These are phyloP conservation scores for Lachnellula occidentalis DNA, from an alignment of 2,329 filamentous ascomycete species.

Conservation along the genomic window DNA sequence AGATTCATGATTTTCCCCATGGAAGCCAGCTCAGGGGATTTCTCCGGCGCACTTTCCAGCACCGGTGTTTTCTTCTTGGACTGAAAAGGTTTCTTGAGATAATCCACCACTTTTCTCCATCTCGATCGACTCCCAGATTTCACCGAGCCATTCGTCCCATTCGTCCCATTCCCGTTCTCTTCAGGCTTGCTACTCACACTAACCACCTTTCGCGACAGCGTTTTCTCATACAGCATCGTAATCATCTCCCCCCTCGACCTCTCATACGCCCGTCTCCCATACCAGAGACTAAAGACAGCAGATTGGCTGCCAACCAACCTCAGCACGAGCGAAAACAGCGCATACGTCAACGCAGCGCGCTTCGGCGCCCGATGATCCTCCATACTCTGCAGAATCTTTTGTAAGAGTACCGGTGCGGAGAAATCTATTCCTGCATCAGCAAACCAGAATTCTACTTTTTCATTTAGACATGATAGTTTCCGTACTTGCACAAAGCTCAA, in stretches of 20 bases:
- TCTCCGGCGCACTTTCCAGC: conserved; percentile 23
- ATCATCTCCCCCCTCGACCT: conserved; percentile 79
- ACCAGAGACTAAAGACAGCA: conserved; percentile 70
- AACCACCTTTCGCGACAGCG: conserved; percentile 29
- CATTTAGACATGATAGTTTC: not conserved
- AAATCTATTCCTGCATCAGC: conserved; percentile 39
- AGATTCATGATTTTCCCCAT: conserved; percentile 90
- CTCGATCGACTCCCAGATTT: conserved; percentile 7
- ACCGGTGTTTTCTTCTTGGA: conserved; percentile 12
- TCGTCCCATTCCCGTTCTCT: conserved; percentile 8
- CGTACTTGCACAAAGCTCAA: conserved; percentile 54
- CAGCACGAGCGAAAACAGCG: conserved; percentile 53
- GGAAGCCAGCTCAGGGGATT: conserved; percentile 57
- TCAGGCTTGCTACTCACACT: conserved; percentile 25
- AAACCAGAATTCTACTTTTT: not conserved
- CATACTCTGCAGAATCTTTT: conserved; percentile 65
- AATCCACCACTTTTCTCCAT: conserved; percentile 12
- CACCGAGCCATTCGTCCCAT: conserved; percentile 5
- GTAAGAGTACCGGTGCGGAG: conserved; percentile 63
- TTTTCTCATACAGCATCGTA: conserved; percentile 76
- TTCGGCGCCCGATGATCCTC: conserved; percentile 44
- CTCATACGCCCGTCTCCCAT: conserved; percentile 77
- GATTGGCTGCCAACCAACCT: conserved; percentile 60
- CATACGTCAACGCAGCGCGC: conserved; percentile 59
- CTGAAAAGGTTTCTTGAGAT: conserved; percentile 22